Evolutionary conservation across 352 stramenopile genomes (phyloP).

Genomic region (Globisporangium spiculum): DNA sequence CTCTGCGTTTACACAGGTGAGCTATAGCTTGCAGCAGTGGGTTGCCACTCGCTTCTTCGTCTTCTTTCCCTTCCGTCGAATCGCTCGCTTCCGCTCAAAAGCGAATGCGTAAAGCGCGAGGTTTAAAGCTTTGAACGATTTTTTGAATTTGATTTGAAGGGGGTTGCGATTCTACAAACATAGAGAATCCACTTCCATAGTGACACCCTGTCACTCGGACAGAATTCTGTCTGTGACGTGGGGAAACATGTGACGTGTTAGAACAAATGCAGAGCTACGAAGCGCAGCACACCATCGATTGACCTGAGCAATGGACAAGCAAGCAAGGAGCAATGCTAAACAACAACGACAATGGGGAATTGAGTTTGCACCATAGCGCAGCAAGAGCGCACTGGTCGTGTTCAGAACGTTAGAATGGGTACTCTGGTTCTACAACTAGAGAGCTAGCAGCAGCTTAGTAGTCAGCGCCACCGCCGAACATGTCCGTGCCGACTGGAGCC

Average conservation of each 20-base stretch:
- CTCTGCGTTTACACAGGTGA: background rate
- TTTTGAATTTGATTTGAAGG: conserved; percentile 11
- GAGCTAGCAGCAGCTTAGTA: conserved; percentile 46
- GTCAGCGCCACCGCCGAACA: conserved; percentile 73
- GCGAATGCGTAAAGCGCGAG: background rate
- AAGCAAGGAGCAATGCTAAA: background rate
- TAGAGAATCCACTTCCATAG: background rate
- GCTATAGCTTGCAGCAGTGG: background rate
- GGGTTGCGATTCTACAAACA: background rate
- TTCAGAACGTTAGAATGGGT: conserved; percentile 20
- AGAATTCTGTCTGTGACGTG: too few relatives aligned
- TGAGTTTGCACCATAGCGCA: conserved; percentile 17
- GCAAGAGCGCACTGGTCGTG: conserved; percentile 6
- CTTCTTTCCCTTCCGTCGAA: background rate
- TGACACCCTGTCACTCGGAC: background rate
- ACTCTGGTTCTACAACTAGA: background rate
- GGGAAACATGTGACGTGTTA: too few relatives aligned
- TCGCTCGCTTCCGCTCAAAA: background rate
- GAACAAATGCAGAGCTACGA: background rate
- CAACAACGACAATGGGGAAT: background rate
- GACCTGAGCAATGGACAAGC: background rate
- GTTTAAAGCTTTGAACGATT: conserved; percentile 17
- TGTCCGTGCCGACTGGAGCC: conserved; percentile 84
- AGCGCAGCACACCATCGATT: background rate
- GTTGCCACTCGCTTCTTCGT: background rate